Base-by-base conservation (phyloP, 148 eudicot species). In the Rhododendron kiyosumense region DNA sequence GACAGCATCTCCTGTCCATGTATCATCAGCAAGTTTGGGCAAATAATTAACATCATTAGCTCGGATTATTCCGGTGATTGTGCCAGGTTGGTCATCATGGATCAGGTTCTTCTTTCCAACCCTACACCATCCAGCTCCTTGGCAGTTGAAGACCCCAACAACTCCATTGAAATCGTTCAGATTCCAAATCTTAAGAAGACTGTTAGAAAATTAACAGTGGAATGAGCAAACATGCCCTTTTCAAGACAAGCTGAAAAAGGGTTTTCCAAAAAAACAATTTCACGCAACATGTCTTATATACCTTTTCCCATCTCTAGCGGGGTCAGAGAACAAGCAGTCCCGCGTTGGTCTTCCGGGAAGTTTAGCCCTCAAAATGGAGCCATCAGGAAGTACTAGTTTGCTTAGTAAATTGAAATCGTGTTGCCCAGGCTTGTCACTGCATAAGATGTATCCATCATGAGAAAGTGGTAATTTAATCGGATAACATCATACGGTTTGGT, bases 121-220 rank as follows among this genome's bases (percentile, higher is more conserved):
- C 85, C 87, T 92, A 80, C 98, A 94, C 98, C 98, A 96, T 18
- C 95, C 98, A 30, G 98, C 98, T 88, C 98, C 98, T 89, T 96
- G 98, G 93, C 98, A 96, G 83, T 96, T 94, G 88, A 94, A 96
- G 63, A 90, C 94, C 45, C 98, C 98, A 54, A 96, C 88, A 34
- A 96, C 94, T 88, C 98, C 98, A 82, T 86, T 93, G 88, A 80
- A 91, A 73, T 96, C 93, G 85, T 96, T 94, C 85, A 96, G 87
- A 87, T 96, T 96, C 98, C 98, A 94, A 75, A 96, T 94, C 89
- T 96, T 96, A 78, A 94, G 63, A 77, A 94, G 91, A 89, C 97
- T 94, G 92, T 82, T 75, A 8, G 32, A 80, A 79, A 48, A 86
- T 3, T 11, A 26, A 34, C 15, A 86, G 30, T 17, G 52, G 43